phyloP scores from a whole-genome alignment of 306 rosid species.

The Comarum palustre region DNA sequence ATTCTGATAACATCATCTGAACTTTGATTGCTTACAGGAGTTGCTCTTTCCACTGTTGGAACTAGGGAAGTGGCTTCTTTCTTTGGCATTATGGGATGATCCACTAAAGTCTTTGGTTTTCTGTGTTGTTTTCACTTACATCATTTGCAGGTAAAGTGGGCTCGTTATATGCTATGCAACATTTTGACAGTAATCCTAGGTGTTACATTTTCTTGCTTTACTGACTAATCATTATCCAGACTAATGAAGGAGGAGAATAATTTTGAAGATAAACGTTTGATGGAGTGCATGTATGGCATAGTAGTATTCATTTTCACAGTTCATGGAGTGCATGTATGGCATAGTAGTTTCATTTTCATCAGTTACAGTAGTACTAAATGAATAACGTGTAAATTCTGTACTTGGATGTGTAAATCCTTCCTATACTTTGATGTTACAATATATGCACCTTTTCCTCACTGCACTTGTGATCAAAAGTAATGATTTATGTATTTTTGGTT shows the following conservation, averaged over 20 bases:
- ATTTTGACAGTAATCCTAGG: not conserved
- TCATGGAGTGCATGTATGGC: not conserved
- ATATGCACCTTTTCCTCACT: not conserved
- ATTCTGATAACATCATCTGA: conserved; percentile 15
- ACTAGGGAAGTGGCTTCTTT: conserved; percentile 58
- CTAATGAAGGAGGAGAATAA: not conserved
- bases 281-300: not conserved
- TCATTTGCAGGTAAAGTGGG: conserved; percentile 69
- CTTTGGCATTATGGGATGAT: conserved; percentile 83
- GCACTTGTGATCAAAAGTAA: conserved; percentile 4
- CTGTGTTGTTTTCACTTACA: conserved; percentile 59
- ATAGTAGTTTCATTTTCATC: not conserved
- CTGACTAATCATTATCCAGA: not conserved
- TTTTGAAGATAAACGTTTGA: not conserved
- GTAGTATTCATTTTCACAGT: not conserved
- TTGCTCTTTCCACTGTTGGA: conserved; percentile 69
- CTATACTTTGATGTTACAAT: not conserved
- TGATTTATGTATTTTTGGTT: not conserved
- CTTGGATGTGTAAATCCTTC: not conserved
- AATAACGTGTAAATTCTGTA: not conserved
- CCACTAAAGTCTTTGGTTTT: conserved; percentile 72
- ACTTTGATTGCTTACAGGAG: conserved; percentile 56
- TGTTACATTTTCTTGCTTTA: conserved; percentile 14
- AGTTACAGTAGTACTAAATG: not conserved
- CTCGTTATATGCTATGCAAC: not conserved